phyloP scores from a whole-genome alignment of 2,329 filamentous ascomycete species.

The Byssothecium circinans region DNA sequence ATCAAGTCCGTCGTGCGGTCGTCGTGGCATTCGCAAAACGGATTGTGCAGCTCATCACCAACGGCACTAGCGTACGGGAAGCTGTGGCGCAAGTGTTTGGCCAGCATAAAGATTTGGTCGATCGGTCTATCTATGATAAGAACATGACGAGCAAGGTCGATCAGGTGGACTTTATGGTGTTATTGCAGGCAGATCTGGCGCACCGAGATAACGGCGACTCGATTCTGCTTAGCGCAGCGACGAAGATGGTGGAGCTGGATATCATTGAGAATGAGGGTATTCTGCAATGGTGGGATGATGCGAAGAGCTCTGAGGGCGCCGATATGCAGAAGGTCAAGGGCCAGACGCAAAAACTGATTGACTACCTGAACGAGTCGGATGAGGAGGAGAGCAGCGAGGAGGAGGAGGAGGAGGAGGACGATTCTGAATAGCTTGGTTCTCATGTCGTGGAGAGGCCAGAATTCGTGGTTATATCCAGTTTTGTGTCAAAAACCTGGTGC shows the following conservation, averaged over 20 bases:
- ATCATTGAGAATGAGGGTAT: conserved; percentile 88
- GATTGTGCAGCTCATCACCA: conserved; percentile 68
- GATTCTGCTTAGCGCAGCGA: conserved; percentile 75
- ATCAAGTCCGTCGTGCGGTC: conserved; percentile 83
- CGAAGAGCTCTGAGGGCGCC: conserved; percentile 66
- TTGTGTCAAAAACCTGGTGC: neutral
- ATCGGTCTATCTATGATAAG: conserved; percentile 61
- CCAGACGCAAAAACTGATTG: conserved; percentile 76
- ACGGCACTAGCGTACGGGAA: conserved; percentile 40
- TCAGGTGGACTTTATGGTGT: conserved; percentile 81
- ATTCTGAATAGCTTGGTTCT: conserved; percentile 31
- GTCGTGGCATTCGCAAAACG: conserved; percentile 83
- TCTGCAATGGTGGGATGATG: conserved; percentile 83
- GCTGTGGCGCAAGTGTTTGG: conserved; percentile 47
- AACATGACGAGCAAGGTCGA: conserved; percentile 59
- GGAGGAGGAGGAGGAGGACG: conserved; percentile 58
- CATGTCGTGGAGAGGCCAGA: neutral
- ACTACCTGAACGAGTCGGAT: conserved; percentile 75
- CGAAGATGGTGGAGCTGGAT: conserved; percentile 83
- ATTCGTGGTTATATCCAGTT: neutral
- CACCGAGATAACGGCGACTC: conserved; percentile 64
- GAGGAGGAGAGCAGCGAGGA: conserved; percentile 68
- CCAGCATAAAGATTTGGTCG: conserved; percentile 62
- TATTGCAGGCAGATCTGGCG: conserved; percentile 77
- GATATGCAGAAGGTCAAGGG: conserved; percentile 70